Conservation (phyloP, 2,329 filamentous ascomycete genomes). For the Fusarium sp. region DNA sequence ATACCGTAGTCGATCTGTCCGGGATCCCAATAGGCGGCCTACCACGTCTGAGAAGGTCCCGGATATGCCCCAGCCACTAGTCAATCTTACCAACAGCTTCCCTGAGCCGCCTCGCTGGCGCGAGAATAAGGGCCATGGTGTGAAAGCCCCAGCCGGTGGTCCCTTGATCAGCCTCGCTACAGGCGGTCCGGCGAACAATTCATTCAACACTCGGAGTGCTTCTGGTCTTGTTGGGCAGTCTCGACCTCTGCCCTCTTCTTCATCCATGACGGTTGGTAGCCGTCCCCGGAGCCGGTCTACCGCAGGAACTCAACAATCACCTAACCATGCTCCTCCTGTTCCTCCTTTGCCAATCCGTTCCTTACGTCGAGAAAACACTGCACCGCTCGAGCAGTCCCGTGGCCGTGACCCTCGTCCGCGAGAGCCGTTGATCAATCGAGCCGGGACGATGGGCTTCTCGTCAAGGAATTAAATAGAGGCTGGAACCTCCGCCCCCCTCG, state of each 20-base stretch:
- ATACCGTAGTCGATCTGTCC: slow-evolving; percentile 46
- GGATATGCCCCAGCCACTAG: slow-evolving; percentile 67
- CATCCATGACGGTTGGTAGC: slow-evolving; percentile 20
- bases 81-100: slow-evolving; percentile 73
- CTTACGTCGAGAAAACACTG: slow-evolving; percentile 43
- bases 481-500: background rate
- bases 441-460: slow-evolving; percentile 38
- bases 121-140: slow-evolving; percentile 63
- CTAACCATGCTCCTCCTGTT: slow-evolving; percentile 38
- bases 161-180: slow-evolving; percentile 62
- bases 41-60: slow-evolving; percentile 44
- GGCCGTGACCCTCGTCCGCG: slow-evolving; percentile 44
- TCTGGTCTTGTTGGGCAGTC: slow-evolving; percentile 37
- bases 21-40: slow-evolving; percentile 33
- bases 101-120: slow-evolving; percentile 70
- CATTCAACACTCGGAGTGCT: slow-evolving; percentile 19
- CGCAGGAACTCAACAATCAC: slow-evolving; percentile 29
- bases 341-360: slow-evolving; percentile 47
- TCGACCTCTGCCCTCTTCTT: slow-evolving; percentile 29
- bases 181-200: slow-evolving; percentile 37
- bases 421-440: slow-evolving; percentile 50
- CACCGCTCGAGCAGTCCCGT: slow-evolving; percentile 36
- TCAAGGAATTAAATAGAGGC: slow-evolving; percentile 26
- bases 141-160: slow-evolving; percentile 54
- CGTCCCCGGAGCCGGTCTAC: slow-evolving; percentile 46